Percentiles rank a stretch among this genome's conserved stretches.
phyloP scores from a whole-genome alignment of 768 basidiomycete genomes.

The Trametes punicea region DNA sequence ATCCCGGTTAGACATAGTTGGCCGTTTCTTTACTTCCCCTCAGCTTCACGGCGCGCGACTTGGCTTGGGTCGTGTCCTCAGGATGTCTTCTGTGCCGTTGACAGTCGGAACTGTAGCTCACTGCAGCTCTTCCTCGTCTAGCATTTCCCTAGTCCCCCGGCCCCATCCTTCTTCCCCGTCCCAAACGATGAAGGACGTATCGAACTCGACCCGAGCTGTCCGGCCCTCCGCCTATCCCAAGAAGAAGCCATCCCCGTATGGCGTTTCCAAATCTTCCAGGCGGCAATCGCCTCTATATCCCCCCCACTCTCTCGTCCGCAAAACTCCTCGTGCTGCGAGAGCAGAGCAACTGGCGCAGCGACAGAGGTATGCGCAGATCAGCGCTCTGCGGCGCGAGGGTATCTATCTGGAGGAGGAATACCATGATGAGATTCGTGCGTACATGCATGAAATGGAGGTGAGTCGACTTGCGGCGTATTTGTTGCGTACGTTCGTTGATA shows the following conservation, averaged over 20 bases:
- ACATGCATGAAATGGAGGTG: slow-evolving; percentile 99
- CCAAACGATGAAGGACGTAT: slow-evolving; percentile 75
- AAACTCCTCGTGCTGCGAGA: slow-evolving; percentile 67
- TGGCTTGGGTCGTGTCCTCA: not conserved
- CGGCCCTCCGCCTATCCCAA: slow-evolving; percentile 70
- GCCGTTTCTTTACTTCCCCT: not conserved
- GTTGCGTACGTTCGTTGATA: not conserved
- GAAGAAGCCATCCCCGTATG: slow-evolving; percentile 83
- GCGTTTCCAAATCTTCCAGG: slow-evolving; percentile 66
- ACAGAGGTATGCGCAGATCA: slow-evolving; percentile 66
- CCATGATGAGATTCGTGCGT: slow-evolving; percentile 83
- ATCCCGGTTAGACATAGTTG: not conserved
- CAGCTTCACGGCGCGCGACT: not conserved
- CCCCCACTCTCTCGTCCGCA: slow-evolving; percentile 50
- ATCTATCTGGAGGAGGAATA: slow-evolving; percentile 93
- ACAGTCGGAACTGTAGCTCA: slow-evolving; percentile 4
- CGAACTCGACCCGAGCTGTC: slow-evolving; percentile 59
- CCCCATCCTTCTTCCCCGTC: slow-evolving; percentile 3
- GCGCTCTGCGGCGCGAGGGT: slow-evolving; percentile 66
- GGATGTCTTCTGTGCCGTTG: slow-evolving; percentile 10
- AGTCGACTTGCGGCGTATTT: slow-evolving; percentile 32
- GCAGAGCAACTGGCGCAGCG: slow-evolving; percentile 57
- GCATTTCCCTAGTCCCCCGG: slow-evolving; percentile 3
- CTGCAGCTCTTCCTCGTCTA: slow-evolving; percentile 12
- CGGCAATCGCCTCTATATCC: slow-evolving; percentile 39